These are phyloP conservation scores for Seiridium unicorne DNA, from an alignment of 2,329 filamentous ascomycete genomes.

Conservation along the genomic window DNA sequence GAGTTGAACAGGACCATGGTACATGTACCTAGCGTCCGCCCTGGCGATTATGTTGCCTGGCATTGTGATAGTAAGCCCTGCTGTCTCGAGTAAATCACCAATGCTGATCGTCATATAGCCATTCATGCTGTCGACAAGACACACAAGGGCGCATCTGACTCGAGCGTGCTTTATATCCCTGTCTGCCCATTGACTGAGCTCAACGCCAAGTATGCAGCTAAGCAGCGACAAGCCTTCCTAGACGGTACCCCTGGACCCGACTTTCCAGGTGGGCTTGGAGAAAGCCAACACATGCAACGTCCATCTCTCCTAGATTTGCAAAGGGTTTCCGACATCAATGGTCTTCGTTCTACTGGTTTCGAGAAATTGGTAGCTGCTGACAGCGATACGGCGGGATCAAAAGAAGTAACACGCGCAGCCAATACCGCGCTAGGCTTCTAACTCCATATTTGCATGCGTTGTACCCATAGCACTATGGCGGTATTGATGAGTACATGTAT, in stretches of 20 bases:
- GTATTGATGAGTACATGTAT: too few relatives aligned
- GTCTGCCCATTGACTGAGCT: slow-evolving; percentile 75
- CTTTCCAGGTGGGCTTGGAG: slow-evolving; percentile 70
- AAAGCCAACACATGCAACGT: slow-evolving; percentile 52
- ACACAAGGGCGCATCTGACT: slow-evolving; percentile 70
- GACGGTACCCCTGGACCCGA: slow-evolving; percentile 66
- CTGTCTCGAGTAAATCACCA: neutral
- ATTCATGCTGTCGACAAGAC: slow-evolving; percentile 83
- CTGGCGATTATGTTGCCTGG: slow-evolving; percentile 79
- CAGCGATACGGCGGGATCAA: slow-evolving; percentile 31
- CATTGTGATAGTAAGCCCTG: slow-evolving; percentile 65
- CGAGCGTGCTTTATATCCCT: slow-evolving; percentile 86
- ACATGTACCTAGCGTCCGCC: slow-evolving; percentile 64
- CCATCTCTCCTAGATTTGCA: slow-evolving; percentile 38
- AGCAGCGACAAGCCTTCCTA: slow-evolving; percentile 71
- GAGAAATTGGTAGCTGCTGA: slow-evolving; percentile 30
- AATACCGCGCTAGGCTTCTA: slow-evolving; percentile 44
- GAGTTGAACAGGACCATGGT: slow-evolving; percentile 68
- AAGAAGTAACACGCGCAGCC: slow-evolving; percentile 34
- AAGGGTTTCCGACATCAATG: slow-evolving; percentile 27
- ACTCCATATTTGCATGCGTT: neutral
- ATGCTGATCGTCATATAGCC: slow-evolving; percentile 23
- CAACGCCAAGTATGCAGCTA: slow-evolving; percentile 69
- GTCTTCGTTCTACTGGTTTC: slow-evolving; percentile 44
- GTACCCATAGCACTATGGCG: too few relatives aligned